Evolutionary conservation across 306 rosid species (phyloP), one percentile per base, ranked within the genome.

Genomic region (Abrus pulchellus): DNA sequence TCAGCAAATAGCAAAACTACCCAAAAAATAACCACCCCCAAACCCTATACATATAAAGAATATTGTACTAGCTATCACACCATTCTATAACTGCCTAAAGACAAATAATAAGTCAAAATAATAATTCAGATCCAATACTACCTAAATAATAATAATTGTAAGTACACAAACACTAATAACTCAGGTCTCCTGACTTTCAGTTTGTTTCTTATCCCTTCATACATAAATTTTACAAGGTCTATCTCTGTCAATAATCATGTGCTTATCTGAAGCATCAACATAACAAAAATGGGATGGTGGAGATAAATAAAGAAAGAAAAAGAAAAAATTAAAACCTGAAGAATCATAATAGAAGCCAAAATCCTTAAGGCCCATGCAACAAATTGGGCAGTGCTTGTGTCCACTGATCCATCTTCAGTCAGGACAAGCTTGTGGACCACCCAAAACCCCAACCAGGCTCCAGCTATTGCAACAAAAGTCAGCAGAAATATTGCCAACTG

Each of bases 381-480:
- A 78, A 93, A 93, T 55, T 84, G 78, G 67, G 98, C 84, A 55
- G 93, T 93, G 85, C 86, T 91, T 54, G 57, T 63, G 78, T 95
- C 93, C 76, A 95, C 88, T 30, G 97, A 87, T 83, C 99, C 99
- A 47, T 92, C 94, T 86, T 95, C 97, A 49, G 89, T 86, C 49
- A 93, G 82, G 82, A 93, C 89, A 80, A 95, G 87, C 86, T 92
- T 92, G 65, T 73, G 96, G 33, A 93, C 92, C 66, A 88, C 91
- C 97, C 93, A 95, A 78, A 95, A 95, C 67, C 99, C 99, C 88
- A 93, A 78, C 98, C 99, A 93, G 54, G 99, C 98, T 80, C 98
- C 99, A 38, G 72, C 77, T 80, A 95, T 82, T 74, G 88, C 85
- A 72, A 95, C 66, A 86, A 95, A 93, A 77, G 94, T 88, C 82